Conservation (phyloP, 1,139 yeast genomes). For the Scheffersomyces titani region DNA sequence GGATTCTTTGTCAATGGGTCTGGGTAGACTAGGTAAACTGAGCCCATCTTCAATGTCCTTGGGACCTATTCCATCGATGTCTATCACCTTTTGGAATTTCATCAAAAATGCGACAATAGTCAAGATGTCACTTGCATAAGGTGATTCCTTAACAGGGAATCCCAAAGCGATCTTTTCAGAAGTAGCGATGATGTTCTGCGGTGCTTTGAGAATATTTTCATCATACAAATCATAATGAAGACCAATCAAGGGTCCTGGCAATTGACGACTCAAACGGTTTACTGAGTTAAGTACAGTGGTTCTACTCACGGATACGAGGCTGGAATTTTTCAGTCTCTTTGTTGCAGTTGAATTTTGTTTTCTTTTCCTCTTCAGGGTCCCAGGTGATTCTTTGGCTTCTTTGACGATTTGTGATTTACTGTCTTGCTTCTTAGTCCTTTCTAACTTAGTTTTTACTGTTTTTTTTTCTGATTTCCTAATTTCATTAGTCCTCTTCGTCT, state of each 20-base stretch:
- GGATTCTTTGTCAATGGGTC: background rate
- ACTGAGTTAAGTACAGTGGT: conserved; percentile 36
- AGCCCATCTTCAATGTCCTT: conserved; percentile 54
- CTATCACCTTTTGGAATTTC: conserved; percentile 37
- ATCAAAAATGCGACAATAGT: conserved; percentile 43
- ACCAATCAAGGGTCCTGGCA: conserved; percentile 44
- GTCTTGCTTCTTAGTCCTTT: conserved; percentile 2
- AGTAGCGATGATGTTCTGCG: conserved; percentile 18
- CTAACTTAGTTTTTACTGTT: conserved; percentile 2
- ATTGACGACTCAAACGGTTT: conserved; percentile 33
- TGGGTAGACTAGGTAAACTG: conserved; percentile 24
- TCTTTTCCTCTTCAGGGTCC: background rate
- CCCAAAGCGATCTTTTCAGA: conserved; percentile 29
- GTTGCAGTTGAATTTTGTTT: conserved; percentile 1
- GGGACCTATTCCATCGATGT: conserved; percentile 39
- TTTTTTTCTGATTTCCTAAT: conserved; percentile 1
- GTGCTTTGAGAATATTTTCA: conserved; percentile 29
- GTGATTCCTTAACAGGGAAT: conserved; percentile 27
- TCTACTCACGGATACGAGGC: conserved; percentile 18
- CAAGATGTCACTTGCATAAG: conserved; percentile 49
- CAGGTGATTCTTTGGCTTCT: background rate
- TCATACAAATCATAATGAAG: conserved; percentile 41
- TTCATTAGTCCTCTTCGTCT: background rate
- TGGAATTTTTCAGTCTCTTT: conserved; percentile 2
- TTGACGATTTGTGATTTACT: background rate